These are phyloP conservation scores for Thoreauomyces humboldtii DNA, from an alignment of 192 early-diverging fungal species.

Conservation along the genomic window DNA sequence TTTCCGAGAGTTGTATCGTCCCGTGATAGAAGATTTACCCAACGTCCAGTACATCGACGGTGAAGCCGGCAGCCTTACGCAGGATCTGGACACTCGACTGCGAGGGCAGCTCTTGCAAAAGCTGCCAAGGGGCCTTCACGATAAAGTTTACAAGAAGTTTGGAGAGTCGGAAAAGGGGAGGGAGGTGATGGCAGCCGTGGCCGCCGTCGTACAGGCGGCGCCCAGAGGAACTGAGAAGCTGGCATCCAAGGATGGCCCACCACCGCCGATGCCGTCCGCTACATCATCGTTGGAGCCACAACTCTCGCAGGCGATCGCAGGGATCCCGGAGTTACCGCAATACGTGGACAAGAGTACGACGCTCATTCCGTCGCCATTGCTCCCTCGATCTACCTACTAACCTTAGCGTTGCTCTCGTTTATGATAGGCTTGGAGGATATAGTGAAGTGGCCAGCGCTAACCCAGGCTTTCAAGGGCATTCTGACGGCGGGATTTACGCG, in stretches of 20 bases:
- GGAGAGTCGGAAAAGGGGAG: too few species aligned
- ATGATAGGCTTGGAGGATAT: conserved; percentile 59
- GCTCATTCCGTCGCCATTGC: too few species aligned
- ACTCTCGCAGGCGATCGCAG: conserved; percentile 44
- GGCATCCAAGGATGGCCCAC: too few species aligned
- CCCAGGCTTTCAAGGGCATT: conserved; percentile 90
- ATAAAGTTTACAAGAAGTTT: conserved; percentile 36
- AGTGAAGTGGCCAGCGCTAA: conserved; percentile 76
- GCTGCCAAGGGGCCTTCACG: conserved; percentile 75
- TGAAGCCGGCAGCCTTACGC: conserved; percentile 16
- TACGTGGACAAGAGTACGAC: conserved; percentile 50
- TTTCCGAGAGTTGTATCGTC: conserved; percentile 52
- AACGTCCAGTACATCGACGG: conserved; percentile 33
- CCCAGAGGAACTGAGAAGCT: too few species aligned
- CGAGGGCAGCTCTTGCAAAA: conserved; percentile 72
- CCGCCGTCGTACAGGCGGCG: too few species aligned
- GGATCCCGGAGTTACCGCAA: conserved; percentile 31
- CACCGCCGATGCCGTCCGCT: too few species aligned
- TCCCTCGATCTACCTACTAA: conserved; percentile 10
- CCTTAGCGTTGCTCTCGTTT: conserved; percentile 27
- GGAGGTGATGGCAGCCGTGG: too few species aligned
- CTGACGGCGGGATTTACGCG: conserved; percentile 73
- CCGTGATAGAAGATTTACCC: conserved; percentile 44
- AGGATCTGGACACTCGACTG: conserved; percentile 41
- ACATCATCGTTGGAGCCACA: too few species aligned